phyloP scores from a whole-genome alignment of 2,329 filamentous ascomycete species.

The Colletotrichum tropicale region DNA sequence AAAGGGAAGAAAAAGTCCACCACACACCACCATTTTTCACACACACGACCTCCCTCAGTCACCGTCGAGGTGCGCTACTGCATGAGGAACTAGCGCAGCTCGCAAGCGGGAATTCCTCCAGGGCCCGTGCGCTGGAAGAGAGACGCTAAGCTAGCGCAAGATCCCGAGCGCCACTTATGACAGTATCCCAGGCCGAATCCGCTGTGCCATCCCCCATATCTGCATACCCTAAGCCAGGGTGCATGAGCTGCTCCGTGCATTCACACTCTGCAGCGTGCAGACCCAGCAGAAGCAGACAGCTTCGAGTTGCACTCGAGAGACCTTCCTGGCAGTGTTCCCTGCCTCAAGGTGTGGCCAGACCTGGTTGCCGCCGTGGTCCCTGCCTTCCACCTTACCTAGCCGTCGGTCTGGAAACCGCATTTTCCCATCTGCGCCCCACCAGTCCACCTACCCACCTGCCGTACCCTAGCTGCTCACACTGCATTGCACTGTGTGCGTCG shows the following conservation, averaged over 20 bases:
- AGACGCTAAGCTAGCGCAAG: conserved; percentile 10
- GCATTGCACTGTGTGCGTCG: not conserved
- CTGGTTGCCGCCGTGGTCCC: not conserved
- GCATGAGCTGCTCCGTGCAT: conserved; percentile 16
- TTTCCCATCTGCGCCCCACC: conserved; percentile 1
- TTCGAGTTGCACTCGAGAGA: not conserved
- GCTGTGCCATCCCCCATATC: not conserved
- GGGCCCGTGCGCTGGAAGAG: conserved; percentile 1
- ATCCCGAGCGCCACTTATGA: conserved; percentile 8
- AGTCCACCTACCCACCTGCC: not conserved
- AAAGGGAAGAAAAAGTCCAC: not conserved
- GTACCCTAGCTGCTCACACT: not conserved
- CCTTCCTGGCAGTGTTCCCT: not conserved
- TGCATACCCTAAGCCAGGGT: not conserved
- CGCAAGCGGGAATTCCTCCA: not conserved
- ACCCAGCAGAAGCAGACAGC: not conserved
- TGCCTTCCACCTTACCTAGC: not conserved
- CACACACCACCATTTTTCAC: not conserved
- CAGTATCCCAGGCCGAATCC: not conserved
- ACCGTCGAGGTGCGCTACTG: conserved; percentile 4
- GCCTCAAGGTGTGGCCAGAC: not conserved
- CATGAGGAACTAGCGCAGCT: conserved; percentile 11
- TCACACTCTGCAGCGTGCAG: not conserved
- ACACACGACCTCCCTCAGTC: not conserved
- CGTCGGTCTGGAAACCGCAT: conserved; percentile 19